phyloP scores from a whole-genome alignment of 805 yeast genomes.

The Teunomyces barrocoloradensis region DNA sequence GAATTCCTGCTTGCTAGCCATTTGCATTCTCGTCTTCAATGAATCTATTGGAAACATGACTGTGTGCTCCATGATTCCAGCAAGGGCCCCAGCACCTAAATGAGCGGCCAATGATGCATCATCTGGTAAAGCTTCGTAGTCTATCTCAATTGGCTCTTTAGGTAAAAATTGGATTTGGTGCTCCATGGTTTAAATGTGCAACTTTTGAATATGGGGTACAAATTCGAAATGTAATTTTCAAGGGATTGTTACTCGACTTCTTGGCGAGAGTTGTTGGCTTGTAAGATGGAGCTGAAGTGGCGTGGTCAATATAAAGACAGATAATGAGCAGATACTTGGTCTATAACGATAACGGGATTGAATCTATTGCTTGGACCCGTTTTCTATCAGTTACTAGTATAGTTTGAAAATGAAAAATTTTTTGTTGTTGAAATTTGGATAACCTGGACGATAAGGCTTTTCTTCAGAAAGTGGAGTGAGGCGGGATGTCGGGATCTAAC shows the following conservation, averaged over 20 bases:
- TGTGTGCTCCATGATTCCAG: constrained; percentile 98
- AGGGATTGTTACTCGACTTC: too few relatives aligned
- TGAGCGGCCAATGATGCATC: constrained; percentile 81
- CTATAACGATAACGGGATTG: not conserved
- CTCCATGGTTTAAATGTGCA: constrained; percentile 16
- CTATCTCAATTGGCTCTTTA: constrained; percentile 55
- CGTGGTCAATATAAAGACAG: not conserved
- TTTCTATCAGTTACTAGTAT: not conserved
- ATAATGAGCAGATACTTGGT: not conserved
- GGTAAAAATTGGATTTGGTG: constrained; percentile 21
- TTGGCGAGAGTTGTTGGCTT: too few relatives aligned
- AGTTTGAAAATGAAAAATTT: not conserved
- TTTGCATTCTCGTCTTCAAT: constrained; percentile 94
- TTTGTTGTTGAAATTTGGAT: not conserved
- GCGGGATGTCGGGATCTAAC: not conserved
- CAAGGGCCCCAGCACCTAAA: constrained; percentile 91
- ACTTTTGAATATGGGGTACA: not conserved
- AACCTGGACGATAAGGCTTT: not conserved
- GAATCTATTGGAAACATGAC: constrained; percentile 97
- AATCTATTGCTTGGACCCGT: not conserved
- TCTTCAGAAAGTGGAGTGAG: not conserved
- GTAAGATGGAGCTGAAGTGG: too few relatives aligned
- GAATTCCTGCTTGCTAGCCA: constrained; percentile 22
- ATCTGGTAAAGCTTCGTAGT: constrained; percentile 89
- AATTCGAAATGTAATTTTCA: too few relatives aligned